These are phyloP conservation scores for Corynascus novoguineensis DNA, from an alignment of 495 filamentous ascomycete species.

Conservation along the genomic window DNA sequence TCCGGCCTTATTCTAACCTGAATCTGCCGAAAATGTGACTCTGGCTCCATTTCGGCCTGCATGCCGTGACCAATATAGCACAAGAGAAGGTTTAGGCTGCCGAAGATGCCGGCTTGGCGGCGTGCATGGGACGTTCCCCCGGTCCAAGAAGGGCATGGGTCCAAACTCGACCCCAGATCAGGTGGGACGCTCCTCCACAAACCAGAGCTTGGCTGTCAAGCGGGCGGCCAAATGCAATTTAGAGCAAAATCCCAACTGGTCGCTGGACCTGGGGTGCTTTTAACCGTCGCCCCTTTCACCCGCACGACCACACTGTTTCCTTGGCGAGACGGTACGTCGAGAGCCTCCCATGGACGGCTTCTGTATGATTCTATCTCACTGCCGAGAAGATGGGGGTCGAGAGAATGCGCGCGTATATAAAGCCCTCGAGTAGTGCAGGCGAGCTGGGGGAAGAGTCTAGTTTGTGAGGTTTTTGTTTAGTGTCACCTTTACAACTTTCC, in stretches of 20 bases:
- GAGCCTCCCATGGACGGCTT: not conserved
- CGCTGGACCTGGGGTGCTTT: not conserved
- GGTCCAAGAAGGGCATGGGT: not conserved
- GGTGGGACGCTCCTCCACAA: not conserved
- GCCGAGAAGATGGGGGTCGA: not conserved
- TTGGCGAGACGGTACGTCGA: not conserved
- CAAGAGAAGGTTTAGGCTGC: not conserved
- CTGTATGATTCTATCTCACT: too few species aligned
- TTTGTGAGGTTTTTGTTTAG: not conserved
- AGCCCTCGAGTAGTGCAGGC: too few species aligned
- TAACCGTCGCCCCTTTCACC: conserved; percentile 6
- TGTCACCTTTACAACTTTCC: not conserved
- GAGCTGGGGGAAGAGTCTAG: not conserved
- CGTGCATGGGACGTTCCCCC: not conserved
- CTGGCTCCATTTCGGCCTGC: not conserved
- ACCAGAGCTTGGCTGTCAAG: not conserved
- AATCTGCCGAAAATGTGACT: not conserved
- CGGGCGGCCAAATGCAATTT: not conserved
- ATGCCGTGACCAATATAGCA: not conserved
- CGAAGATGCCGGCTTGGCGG: not conserved
- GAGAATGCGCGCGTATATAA: not conserved
- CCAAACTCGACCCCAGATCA: conserved; percentile 8
- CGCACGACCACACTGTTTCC: not conserved
- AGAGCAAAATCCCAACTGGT: not conserved
- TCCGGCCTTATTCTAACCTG: not conserved